These are phyloP conservation scores for Trichoderma citrinoviride DNA, from an alignment of 2,329 filamentous ascomycete species.

Conservation along the genomic window DNA sequence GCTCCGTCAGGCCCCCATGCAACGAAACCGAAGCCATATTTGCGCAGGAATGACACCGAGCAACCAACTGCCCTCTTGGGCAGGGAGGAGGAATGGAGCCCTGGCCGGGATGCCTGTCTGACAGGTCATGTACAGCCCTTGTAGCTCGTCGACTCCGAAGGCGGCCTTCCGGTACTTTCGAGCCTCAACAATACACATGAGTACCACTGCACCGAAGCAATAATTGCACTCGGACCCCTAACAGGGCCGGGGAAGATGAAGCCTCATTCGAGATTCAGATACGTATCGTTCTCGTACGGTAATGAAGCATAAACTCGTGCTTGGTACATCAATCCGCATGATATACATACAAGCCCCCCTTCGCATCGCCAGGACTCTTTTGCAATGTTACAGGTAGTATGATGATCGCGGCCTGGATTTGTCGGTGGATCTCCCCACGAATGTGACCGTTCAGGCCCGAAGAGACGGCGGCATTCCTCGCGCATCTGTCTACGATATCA, in stretches of 20 bases:
- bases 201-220: no score
- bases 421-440: slow-evolving; percentile 16
- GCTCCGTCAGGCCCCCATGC: not conserved
- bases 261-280: not conserved
- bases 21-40: slow-evolving; percentile 8
- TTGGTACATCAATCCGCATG: no score
- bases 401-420: not conserved
- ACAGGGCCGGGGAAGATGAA: not conserved
- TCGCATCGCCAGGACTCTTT: slow-evolving; percentile 1
- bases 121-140: slow-evolving; percentile 14
- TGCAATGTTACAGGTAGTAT: not conserved
- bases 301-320: not conserved
- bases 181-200: no score
- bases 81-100: slow-evolving; percentile 13
- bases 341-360: no score
- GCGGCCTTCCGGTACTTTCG: not conserved
- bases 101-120: slow-evolving; percentile 15
- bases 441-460: slow-evolving; percentile 14
- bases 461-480: slow-evolving; percentile 11
- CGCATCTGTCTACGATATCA: not conserved
- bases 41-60: slow-evolving; percentile 6
- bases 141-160: slow-evolving; percentile 10
- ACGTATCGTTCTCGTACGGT: no score
- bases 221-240: not conserved
- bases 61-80: slow-evolving; percentile 2